Conservation (phyloP, 768 basidiomycete genomes). For the Russula compacta region DNA sequence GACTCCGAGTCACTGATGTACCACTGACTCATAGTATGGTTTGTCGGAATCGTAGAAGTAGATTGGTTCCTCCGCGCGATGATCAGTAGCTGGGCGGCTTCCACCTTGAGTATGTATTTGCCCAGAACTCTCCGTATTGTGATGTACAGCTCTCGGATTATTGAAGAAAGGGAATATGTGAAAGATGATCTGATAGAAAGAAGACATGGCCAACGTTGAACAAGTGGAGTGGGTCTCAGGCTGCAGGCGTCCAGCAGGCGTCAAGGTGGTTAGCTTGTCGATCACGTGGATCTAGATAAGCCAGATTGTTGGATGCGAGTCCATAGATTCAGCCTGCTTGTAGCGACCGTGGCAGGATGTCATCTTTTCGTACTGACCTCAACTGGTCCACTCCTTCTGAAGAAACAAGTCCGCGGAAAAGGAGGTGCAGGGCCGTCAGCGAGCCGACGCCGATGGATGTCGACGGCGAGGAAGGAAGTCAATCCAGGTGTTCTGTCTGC, state of each 20-base stretch:
- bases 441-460: conserved; percentile 13
- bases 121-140: too few species aligned
- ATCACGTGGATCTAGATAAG: conserved; percentile 9
- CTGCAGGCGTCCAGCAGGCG: too few species aligned
- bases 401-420: background rate
- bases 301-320: background rate
- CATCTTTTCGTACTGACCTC: background rate
- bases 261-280: background rate
- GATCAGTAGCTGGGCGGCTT: background rate
- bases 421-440: conserved; percentile 1
- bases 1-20: background rate
- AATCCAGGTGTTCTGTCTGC: conserved; percentile 2
- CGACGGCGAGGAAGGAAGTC: conserved; percentile 1
- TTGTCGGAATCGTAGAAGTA: conserved; percentile 12
- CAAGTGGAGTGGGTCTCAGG: too few species aligned
- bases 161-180: background rate
- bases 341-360: background rate
- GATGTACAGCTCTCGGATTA: background rate
- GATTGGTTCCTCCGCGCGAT: background rate
- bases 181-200: background rate
- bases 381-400: background rate
- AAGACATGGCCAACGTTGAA: background rate
- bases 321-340: too few species aligned
- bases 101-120: too few species aligned
- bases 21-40: conserved; percentile 12